These are phyloP conservation scores for Ramichloridium luteum DNA, from an alignment of 2,329 filamentous ascomycete species.

Conservation along the genomic window DNA sequence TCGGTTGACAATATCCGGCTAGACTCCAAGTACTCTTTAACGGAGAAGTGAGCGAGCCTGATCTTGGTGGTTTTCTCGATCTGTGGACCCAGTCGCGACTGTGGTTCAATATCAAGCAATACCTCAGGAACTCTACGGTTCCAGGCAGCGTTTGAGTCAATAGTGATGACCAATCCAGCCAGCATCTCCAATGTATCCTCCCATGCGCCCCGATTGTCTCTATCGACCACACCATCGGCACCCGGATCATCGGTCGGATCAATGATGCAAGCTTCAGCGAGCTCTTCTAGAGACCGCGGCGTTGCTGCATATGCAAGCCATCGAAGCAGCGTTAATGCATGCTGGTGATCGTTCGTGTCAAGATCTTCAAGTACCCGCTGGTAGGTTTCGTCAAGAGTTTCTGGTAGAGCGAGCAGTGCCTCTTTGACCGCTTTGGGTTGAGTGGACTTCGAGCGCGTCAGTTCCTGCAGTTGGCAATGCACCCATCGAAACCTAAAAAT, in stretches of 20 bases:
- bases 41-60: slow-evolving; percentile 12
- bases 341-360: slow-evolving; percentile 2
- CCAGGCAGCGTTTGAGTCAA: background rate
- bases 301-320: slow-evolving; percentile 12
- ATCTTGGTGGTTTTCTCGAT: slow-evolving; percentile 6
- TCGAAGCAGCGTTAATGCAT: slow-evolving; percentile 10
- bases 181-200: slow-evolving; percentile 10
- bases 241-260: slow-evolving; percentile 1
- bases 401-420: slow-evolving; percentile 7
- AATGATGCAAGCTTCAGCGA: slow-evolving; percentile 11
- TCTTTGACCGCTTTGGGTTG: slow-evolving; percentile 8
- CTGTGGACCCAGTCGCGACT: too few relatives aligned
- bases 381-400: slow-evolving; percentile 12
- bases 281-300: slow-evolving; percentile 11
- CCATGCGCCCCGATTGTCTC: slow-evolving; percentile 6
- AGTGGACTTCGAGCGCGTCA: slow-evolving; percentile 7
- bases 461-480: slow-evolving; percentile 9
- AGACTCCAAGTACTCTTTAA: slow-evolving; percentile 13
- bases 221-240: slow-evolving; percentile 6
- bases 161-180: slow-evolving; percentile 6
- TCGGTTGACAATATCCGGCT: slow-evolving; percentile 6
- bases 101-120: background rate
- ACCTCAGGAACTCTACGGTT: background rate
- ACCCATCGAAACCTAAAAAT: slow-evolving; percentile 13
- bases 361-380: slow-evolving; percentile 11